Evolutionary conservation across 257 asterid genomes (phyloP), one percentile per base, ranked within the genome.

Genomic region (Coffea eugenioides): DNA sequence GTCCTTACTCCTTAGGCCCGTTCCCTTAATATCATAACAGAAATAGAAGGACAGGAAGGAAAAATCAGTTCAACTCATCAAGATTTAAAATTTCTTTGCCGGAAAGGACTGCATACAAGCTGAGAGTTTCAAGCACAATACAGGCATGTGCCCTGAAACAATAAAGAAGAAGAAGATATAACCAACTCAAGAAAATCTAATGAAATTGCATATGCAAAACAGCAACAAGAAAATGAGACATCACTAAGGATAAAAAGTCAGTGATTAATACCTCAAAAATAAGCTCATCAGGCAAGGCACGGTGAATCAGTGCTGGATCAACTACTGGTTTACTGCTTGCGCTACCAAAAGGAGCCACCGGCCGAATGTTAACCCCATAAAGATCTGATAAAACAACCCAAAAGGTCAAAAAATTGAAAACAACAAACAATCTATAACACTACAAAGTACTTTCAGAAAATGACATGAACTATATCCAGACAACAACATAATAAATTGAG

Each of bases 301-400:
- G 93, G 83, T 95, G 97, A 74, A 95, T 87, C 76, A 92, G 88
- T 1, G 97, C 90, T 48, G 91, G 84, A 77, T 95, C 99, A 79
- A 87, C 88, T 78, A 16, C 83, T 8, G 86, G 86, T 69, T 84
- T 92, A 80, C 91, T 85, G 80, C 93, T 89, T 87, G 88, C 83
- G 75, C 96, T 92, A 81, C 90, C 87, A 74, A 88, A 93, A 71
- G 98, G 97, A 67, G 97, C 83, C 75, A 93, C 95, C 0, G 98
- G 98, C 82, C 97, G 91, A 48, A 95, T 92, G 84, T 95, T 88
- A 69, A 95, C 84, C 78, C 99, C 99, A 81, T 93, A 95, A 74
- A 95, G 96, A 88, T 93, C 99, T 95, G 88, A 52, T 57, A 73
- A 81, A 48, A 77, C 65, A 21, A 25, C n/a, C 46, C 8, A 34